Base-by-base conservation (phyloP, 2,329 filamentous ascomycete species). In the Penicillium glabrum region DNA sequence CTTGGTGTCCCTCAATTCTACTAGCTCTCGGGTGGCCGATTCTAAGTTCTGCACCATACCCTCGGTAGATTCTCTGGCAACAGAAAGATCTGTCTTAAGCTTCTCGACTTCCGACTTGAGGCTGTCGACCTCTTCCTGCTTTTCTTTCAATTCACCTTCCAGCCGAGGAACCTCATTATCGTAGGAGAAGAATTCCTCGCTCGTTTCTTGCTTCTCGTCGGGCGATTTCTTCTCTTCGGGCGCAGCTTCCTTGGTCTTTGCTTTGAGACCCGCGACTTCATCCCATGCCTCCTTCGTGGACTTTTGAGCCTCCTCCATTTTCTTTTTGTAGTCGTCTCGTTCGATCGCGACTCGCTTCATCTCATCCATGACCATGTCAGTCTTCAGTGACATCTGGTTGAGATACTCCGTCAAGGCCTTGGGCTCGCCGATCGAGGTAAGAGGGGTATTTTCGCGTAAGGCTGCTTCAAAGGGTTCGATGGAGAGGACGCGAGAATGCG, bases 401-500 rank as follows among this genome's bases (percentile, higher is more conserved):
- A 99, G 81, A 69, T 97, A 99, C 74, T 98, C 93, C 7, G 92
- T 84, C 33, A 99, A 81, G 2, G 92, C 89, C 52, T 86, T 85
- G 0, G 93, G 91, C 58, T 99, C 95, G 64, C 82, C 83, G 66
- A 99, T 96, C 16, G 91, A 93, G 5, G 90, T 90, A 35, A 98
- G 79, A 2, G 95, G 93, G 0, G 95, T 99, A 67, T 96, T 90
- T 71, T 99, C 95, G 66, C 91, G 90, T 8, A 99, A 82, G 0
- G 89, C 88, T 53, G 90, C 88, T 76, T 99, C 95, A 72, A 99
- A 99, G 0, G 91, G 89, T 69, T 98, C 95, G 68, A 98, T 96
- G 3, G 89, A 86, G 13, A 89, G 86, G 43, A 93, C 91, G 51
- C 92, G 87, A 56, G 90, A 86, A 77, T 99, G 93, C 19, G 95